A percentile compares a stretch with the other conserved stretches of the same genome.
These are phyloP conservation scores for Fraxinus quadrangulata DNA, from an alignment of 257 asterid species.

Conservation along the genomic window DNA sequence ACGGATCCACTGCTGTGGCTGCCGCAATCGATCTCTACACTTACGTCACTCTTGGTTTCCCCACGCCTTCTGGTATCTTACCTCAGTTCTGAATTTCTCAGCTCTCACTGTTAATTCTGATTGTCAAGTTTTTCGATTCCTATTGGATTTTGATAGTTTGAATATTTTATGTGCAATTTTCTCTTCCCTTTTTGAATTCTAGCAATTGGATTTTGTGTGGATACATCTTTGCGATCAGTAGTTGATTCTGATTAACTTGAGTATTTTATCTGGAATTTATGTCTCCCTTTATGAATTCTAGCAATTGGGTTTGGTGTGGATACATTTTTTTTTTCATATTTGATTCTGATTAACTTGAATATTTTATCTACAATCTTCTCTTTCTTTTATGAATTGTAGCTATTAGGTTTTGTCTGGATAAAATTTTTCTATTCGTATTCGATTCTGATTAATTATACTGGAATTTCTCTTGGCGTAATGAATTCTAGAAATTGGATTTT, in stretches of 20 bases:
- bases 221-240: background rate
- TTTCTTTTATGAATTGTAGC: background rate
- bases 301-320: background rate
- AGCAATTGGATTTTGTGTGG: background rate
- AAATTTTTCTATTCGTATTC: background rate
- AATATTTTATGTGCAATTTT: background rate
- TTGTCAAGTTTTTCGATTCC: background rate
- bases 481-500: too few species aligned
- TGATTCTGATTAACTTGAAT: background rate
- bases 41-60: conserved; percentile 80
- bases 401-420: background rate
- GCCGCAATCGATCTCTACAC: conserved; percentile 96
- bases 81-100: background rate
- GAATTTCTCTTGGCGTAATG: background rate
- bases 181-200: background rate
- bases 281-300: background rate
- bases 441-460: background rate
- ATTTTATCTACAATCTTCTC: background rate
- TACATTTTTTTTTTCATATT: background rate
- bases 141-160: conserved; percentile 14
- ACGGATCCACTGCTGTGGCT: conserved; percentile 97
- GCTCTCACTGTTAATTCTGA: background rate
- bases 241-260: conserved; percentile 15
- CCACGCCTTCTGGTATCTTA: conserved; percentile 69
- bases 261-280: background rate